A percentile compares a stretch with the other conserved stretches of the same genome.
Conservation (phyloP, 148 eudicot genomes). For the Nepenthes gracilis region DNA sequence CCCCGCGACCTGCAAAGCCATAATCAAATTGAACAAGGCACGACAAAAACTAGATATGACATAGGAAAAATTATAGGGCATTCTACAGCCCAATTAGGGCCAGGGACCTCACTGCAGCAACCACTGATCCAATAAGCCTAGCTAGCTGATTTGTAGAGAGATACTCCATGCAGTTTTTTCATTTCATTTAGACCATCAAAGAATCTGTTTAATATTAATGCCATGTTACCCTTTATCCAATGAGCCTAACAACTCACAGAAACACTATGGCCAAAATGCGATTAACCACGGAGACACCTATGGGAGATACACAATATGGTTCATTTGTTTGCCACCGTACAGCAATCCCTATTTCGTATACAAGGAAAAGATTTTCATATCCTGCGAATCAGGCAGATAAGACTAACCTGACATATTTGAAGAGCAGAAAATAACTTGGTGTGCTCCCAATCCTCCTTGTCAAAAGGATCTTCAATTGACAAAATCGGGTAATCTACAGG, state of each 20-base stretch:
- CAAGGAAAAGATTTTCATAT: background rate
- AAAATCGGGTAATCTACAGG: constrained; percentile 76
- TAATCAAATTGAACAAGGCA: constrained; percentile 6
- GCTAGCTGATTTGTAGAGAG: too few relatives aligned
- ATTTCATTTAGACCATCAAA: too few relatives aligned
- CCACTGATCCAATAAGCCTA: too few relatives aligned
- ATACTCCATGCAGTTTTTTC: too few relatives aligned
- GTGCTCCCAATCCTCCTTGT: constrained; percentile 98
- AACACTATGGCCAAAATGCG: too few relatives aligned
- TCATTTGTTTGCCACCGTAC: too few relatives aligned
- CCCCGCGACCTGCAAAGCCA: constrained; percentile 73
- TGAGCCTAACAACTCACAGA: too few relatives aligned
- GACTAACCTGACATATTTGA: constrained; percentile 71
- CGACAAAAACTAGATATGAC: background rate
- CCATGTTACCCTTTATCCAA: too few relatives aligned
- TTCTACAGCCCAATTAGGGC: background rate
- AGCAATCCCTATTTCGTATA: too few relatives aligned
- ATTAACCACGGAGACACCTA: too few relatives aligned
- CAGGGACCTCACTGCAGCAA: background rate
- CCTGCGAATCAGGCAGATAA: background rate
- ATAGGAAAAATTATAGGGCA: background rate
- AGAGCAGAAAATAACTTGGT: constrained; percentile 54
- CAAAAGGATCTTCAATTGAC: constrained; percentile 94
- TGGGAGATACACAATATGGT: too few relatives aligned
- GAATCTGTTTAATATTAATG: too few relatives aligned